Percentiles rank a stretch among this genome's conserved stretches.
These are phyloP conservation scores for Choanephora cucurbitarum DNA, from an alignment of 371 early-diverging fungal genomes.

Conservation along the genomic window DNA sequence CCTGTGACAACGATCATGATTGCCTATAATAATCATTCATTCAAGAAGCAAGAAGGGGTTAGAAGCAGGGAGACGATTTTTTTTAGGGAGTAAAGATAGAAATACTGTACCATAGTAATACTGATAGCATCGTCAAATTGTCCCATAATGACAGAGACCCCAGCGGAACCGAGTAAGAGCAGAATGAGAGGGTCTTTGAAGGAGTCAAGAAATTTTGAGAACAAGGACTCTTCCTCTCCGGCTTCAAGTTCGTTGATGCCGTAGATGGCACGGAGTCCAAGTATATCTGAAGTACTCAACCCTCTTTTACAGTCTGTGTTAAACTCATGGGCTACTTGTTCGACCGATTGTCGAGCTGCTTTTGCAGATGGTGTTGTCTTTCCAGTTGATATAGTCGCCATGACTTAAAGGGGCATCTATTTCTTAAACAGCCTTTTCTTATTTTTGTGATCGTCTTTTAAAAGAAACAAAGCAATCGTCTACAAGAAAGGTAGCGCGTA, in stretches of 20 bases:
- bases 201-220: conserved; percentile 43
- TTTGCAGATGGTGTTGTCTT: conserved; percentile 54
- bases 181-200: conserved; percentile 75
- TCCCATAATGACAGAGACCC: conserved; percentile 82
- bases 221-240: conserved; percentile 44
- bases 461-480: too few species aligned
- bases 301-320: conserved; percentile 56
- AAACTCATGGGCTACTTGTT: conserved; percentile 55
- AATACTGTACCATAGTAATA: conserved; percentile 76
- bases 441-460: too few species aligned
- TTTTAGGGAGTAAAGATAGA: not conserved
- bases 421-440: too few species aligned
- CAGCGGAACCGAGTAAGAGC: conserved; percentile 86
- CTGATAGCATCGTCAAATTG: conserved; percentile 93
- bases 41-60: not conserved
- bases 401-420: not conserved
- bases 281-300: conserved; percentile 51
- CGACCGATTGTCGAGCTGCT: conserved; percentile 58
- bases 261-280: conserved; percentile 56
- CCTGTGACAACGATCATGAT: conserved; percentile 87
- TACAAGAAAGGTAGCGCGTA: too few species aligned
- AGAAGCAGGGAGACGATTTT: conserved; percentile 2
- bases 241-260: conserved; percentile 60
- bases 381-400: conserved; percentile 14
- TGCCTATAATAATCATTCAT: conserved; percentile 64